Base-by-base conservation (phyloP, 768 basidiomycete species). In the Cystobasidium onofrii region DNA sequence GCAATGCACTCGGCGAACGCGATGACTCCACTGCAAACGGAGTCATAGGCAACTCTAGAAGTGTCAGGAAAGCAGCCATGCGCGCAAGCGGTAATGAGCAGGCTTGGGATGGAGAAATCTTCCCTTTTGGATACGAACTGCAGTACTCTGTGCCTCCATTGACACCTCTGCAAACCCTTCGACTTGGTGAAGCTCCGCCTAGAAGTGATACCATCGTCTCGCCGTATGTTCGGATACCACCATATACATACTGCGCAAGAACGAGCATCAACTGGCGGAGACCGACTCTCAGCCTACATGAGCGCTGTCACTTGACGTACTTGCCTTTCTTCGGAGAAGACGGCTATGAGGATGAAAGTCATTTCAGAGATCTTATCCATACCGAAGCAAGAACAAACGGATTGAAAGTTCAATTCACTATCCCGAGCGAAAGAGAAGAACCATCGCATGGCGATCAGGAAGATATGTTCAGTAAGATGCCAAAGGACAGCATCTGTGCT, bases 321-420 rank as follows among this genome's bases (percentile, higher is more conserved):
- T 17, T 71, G n/a, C 69, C 69, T 36, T 71, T 57, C 41, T 71
- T 55, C 23, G 69, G 69, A 9, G 69, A 71, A 44, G 69, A 71
- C 1, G 33, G 55, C 31, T 71, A 71, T 27, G 36, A 71, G n/a
- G 69, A 71, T 18, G 69, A 71, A 23, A 46, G 55, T 39, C 46
- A 71, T 33, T 71, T 71, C 36, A 55, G 54, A n/a, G 69, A 60
- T 10, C 9, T 46, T 3, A 54, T 71, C 31, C 23, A 36, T 44
- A 39, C 10, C 27, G 43, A 46, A 39, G 36, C 25, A 18, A 64
- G 34, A 46, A 64, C 31, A 23, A 46, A 27, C 23, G 34, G 44
- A 46, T 6, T 54, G 10, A 55, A 29, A 17, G 33, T 61, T 31
- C 29, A n/a, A n/a, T 71, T 71, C 34, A n/a, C n/a, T n/a, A 57